phyloP scores from a whole-genome alignment of 345 rosid species.

The Hypericum perforatum region DNA sequence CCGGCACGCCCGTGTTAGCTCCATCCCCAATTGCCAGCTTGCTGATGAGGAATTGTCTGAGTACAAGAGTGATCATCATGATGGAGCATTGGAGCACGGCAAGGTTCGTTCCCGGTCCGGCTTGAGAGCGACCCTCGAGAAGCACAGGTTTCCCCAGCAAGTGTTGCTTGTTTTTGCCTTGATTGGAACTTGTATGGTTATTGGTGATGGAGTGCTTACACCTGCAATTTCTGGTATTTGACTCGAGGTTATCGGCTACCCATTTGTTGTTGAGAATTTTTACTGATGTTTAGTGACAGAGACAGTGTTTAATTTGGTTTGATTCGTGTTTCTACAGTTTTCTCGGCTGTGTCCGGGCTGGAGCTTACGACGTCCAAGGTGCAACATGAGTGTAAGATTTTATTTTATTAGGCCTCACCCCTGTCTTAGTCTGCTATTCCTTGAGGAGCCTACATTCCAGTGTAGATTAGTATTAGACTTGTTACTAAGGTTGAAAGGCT shows the following conservation, averaged over 20 bases:
- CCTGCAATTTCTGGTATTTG: slow-evolving; percentile 75
- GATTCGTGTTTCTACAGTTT: slow-evolving; percentile 39
- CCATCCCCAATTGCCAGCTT: slow-evolving; percentile 66
- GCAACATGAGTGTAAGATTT: slow-evolving; percentile 68
- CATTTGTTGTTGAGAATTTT: not conserved
- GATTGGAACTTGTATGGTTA: slow-evolving; percentile 94
- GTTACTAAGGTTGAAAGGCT: too few relatives aligned
- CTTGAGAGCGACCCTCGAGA: slow-evolving; percentile 62
- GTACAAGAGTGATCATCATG: slow-evolving; percentile 42
- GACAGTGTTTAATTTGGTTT: slow-evolving; percentile 5
- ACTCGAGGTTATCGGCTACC: slow-evolving; percentile 1
- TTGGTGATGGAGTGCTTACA: slow-evolving; percentile 87
- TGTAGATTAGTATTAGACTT: too few relatives aligned
- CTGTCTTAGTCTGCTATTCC: not conserved
- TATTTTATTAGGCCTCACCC: not conserved
- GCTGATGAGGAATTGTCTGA: slow-evolving; percentile 65
- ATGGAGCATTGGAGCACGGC: slow-evolving; percentile 15
- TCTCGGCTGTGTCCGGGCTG: slow-evolving; percentile 87
- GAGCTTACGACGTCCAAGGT: slow-evolving; percentile 67
- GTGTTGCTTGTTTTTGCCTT: slow-evolving; percentile 64
- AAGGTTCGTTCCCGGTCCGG: slow-evolving; percentile 28
- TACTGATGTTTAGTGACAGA: slow-evolving; percentile 2
- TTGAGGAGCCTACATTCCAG: too few relatives aligned
- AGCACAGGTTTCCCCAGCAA: slow-evolving; percentile 56
- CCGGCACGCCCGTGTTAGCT: slow-evolving; percentile 80